Conservation (phyloP, 2,329 filamentous ascomycete genomes). For the Blastomyces silverae region DNA sequence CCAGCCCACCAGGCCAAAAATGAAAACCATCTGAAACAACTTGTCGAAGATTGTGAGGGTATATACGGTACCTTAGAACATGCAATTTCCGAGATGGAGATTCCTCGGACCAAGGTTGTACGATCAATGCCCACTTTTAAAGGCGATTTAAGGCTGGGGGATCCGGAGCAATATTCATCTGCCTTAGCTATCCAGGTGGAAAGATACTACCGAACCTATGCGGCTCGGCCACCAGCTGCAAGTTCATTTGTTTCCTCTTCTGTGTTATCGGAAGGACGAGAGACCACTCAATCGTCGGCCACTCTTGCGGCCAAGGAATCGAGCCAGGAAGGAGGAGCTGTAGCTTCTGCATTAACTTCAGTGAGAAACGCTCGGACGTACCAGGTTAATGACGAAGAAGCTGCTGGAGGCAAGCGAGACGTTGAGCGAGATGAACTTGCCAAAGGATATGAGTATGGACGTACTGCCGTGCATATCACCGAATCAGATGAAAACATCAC, state of each 20-base stretch:
- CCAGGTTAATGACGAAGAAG: conserved; percentile 66
- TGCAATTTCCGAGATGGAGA: conserved; percentile 71
- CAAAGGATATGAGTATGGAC: conserved; percentile 91
- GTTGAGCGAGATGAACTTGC: conserved; percentile 75
- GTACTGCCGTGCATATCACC: conserved; percentile 83
- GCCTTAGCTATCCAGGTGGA: conserved; percentile 80
- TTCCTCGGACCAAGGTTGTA: conserved; percentile 68
- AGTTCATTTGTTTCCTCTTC: conserved; percentile 63
- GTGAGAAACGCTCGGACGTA: conserved; percentile 78
- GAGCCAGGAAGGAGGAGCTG: conserved; percentile 31
- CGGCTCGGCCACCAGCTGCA: conserved; percentile 65
- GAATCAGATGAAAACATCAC: conserved; percentile 82
- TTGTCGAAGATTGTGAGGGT: conserved; percentile 64
- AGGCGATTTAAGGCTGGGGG: conserved; percentile 71
- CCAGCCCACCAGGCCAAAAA: conserved; percentile 52
- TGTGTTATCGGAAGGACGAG: conserved; percentile 43
- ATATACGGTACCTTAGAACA: conserved; percentile 77
- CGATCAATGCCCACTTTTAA: conserved; percentile 72
- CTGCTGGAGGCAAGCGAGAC: conserved; percentile 71
- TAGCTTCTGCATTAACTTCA: conserved; percentile 50
- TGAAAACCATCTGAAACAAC: conserved; percentile 58
- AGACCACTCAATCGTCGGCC: conserved; percentile 49
- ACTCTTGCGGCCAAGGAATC: conserved; percentile 38
- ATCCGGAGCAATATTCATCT: conserved; percentile 63
- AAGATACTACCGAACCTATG: conserved; percentile 79